Percentiles rank a stretch among this genome's conserved stretches.
Evolutionary conservation across 2,329 filamentous ascomycete species (phyloP).

Genomic region (Didymella exigua): DNA sequence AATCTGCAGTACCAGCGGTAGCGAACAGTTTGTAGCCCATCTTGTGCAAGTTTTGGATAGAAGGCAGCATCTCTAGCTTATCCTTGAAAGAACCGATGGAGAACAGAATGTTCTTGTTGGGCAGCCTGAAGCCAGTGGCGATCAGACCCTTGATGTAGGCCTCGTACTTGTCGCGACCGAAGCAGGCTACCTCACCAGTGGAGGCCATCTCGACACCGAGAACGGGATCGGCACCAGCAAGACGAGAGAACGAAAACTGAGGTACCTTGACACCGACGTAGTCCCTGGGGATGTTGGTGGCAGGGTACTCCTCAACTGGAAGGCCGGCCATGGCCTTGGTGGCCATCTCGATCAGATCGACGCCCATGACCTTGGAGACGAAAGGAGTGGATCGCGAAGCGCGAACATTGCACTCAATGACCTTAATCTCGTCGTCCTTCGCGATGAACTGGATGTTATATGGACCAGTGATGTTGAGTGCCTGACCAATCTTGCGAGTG

Average conservation of each 20-base stretch:
- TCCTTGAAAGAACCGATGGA: conserved; percentile 98
- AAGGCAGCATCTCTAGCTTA: conserved; percentile 95
- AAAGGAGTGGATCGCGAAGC: conserved; percentile 97
- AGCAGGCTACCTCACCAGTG: conserved; percentile 96
- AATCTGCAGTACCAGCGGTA: conserved; percentile 95
- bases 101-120: conserved; percentile 91
- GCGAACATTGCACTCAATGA: conserved; percentile 98
- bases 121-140: conserved; percentile 94
- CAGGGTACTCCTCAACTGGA: conserved; percentile 81
- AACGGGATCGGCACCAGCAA: conserved; percentile 94
- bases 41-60: conserved; percentile 84
- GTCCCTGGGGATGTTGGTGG: conserved; percentile 73
- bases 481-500: conserved; percentile 90
- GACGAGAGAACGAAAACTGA: conserved; percentile 97
- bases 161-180: conserved; percentile 94
- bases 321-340: conserved; percentile 94
- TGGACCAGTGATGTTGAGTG: conserved; percentile 92
- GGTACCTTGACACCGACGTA: conserved; percentile 97
- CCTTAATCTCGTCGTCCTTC: conserved; percentile 99
- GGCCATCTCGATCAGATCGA: conserved; percentile 97
- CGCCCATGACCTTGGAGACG: conserved; percentile 97
- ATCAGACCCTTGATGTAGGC: conserved; percentile 96
- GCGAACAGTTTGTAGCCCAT: conserved; percentile 96
- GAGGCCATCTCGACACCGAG: conserved; percentile 99
- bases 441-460: conserved; percentile 99